Evolutionary conservation across 169 alveolate species (phyloP), one percentile per base, ranked within the genome.

Genomic region (Plasmodium berghei): DNA sequence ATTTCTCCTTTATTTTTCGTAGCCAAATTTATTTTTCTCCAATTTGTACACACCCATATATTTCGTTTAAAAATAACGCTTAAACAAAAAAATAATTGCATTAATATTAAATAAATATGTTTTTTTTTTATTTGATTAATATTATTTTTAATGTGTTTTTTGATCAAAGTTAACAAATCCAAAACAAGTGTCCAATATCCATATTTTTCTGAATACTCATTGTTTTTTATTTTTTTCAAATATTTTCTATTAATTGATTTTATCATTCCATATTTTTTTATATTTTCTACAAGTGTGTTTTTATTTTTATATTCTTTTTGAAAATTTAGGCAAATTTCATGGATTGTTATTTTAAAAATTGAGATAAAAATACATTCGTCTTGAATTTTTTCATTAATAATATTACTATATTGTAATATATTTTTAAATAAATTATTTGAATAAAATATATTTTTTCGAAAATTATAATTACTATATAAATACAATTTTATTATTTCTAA

Each of bases 61-160:
- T 49, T 62, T 20, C 22, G 20, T 24, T 40, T 64, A 64, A 55
- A 59, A n/a, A 80, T 52, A 34, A 52, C 10, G 42, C 54, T n/a
- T 54, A 80, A 64, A 54, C 67, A 66, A 58, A 80, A 71, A 80
- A 80, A 49, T 20, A n/a, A 64, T 14, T 80, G 61, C 71, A 66
- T 66, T 42, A 80, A 52, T 49, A 66, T 42, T 40, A 26, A 12
- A 59, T 80, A 80, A 2, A 80, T 14, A 24, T 80, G 18, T 61
- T 66, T 80, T 42, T 48, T 80, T 49, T 71, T 40, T 71, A 80
- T 52, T 56, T 45, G 64, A 14, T 64, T 58, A 0, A 80, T 26
- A 54, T 80, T 55, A 52, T 45, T 49, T 12, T n/a, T 16, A 1
- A 66, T 66, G 5, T 80, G 67, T 26, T 55, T 64, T 58, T 56